Evolutionary conservation across 2,329 filamentous ascomycete genomes (phyloP).

Genomic region (Colletotrichum spaethianum): DNA sequence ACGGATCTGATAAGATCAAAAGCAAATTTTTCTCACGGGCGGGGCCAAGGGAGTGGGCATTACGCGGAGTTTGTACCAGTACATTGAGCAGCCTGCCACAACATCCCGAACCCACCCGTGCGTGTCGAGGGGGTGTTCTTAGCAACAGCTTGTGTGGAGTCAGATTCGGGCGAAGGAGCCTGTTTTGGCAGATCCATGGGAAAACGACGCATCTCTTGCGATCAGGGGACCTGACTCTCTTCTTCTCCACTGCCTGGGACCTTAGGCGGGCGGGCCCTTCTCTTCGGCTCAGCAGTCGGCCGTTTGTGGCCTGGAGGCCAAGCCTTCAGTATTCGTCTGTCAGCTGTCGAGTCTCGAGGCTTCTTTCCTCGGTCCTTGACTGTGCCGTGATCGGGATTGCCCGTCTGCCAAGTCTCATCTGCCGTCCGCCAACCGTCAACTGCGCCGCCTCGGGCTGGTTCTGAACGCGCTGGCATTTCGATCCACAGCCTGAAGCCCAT

Average conservation of each 20-base stretch:
- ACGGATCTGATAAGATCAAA: slow-evolving; percentile 40
- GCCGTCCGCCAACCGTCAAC: slow-evolving; percentile 16
- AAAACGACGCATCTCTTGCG: slow-evolving; percentile 1
- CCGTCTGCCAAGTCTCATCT: slow-evolving; percentile 34
- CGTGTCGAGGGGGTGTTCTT: slow-evolving; percentile 1
- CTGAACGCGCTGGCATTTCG: not conserved
- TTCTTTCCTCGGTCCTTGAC: slow-evolving; percentile 1
- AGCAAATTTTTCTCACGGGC: slow-evolving; percentile 13
- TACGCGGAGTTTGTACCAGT: not conserved
- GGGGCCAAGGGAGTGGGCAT: not conserved
- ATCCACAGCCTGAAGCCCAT: not conserved
- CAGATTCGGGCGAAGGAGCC: slow-evolving; percentile 27
- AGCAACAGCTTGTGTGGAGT: slow-evolving; percentile 21
- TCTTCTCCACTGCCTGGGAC: slow-evolving; percentile 1
- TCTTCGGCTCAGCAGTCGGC: not conserved
- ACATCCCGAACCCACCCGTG: slow-evolving; percentile 9
- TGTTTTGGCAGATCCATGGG: slow-evolving; percentile 13
- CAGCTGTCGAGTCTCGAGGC: not conserved
- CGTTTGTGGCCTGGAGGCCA: not conserved
- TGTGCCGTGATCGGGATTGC: slow-evolving; percentile 6
- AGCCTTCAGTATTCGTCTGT: slow-evolving; percentile 14
- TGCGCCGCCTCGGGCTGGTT: slow-evolving; percentile 8
- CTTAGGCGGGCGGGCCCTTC: not conserved
- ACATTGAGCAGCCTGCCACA: not conserved
- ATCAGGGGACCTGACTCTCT: slow-evolving; percentile 27